Evolutionary conservation across 495 filamentous ascomycete species (phyloP).

Genomic region (Daldinia decipiens): DNA sequence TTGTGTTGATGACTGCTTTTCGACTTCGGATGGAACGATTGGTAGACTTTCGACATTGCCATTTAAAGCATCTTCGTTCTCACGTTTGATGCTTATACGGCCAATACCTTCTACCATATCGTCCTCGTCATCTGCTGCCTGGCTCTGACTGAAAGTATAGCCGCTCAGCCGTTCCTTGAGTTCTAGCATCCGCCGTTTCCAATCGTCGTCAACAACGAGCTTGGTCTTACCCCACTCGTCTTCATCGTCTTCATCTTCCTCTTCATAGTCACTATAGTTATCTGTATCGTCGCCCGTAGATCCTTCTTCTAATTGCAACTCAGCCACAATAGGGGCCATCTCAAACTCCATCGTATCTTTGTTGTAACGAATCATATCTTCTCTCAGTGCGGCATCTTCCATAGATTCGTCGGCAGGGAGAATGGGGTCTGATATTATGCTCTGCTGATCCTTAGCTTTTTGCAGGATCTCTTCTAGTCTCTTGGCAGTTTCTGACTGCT

Average conservation of each 20-base stretch:
- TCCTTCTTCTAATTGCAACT: slow-evolving; percentile 84
- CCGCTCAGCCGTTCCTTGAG: slow-evolving; percentile 74
- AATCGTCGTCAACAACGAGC: slow-evolving; percentile 71
- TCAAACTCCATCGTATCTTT: slow-evolving; percentile 68
- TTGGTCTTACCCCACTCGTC: slow-evolving; percentile 76
- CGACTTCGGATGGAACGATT: neutral
- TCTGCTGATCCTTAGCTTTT: slow-evolving; percentile 55
- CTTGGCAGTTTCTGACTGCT: slow-evolving; percentile 53
- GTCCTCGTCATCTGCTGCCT: slow-evolving; percentile 43
- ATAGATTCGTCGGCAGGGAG: slow-evolving; percentile 72
- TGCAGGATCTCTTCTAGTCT: slow-evolving; percentile 62
- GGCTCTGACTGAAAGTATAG: slow-evolving; percentile 33
- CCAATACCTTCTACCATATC: slow-evolving; percentile 51
- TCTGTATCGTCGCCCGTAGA: slow-evolving; percentile 62
- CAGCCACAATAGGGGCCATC: slow-evolving; percentile 90
- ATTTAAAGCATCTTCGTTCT: slow-evolving; percentile 8
- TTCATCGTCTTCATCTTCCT: slow-evolving; percentile 64
- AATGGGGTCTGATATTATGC: slow-evolving; percentile 55
- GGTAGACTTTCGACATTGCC: slow-evolving; percentile 5
- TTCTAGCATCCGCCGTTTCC: slow-evolving; percentile 75
- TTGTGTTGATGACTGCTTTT: neutral
- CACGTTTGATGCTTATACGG: slow-evolving; percentile 49
- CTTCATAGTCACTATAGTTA: slow-evolving; percentile 65
- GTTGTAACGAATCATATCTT: slow-evolving; percentile 92
- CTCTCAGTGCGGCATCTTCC: slow-evolving; percentile 82